phyloP scores from a whole-genome alignment of 2,329 filamentous ascomycete species.

The Colletotrichum gloeosporioides region DNA sequence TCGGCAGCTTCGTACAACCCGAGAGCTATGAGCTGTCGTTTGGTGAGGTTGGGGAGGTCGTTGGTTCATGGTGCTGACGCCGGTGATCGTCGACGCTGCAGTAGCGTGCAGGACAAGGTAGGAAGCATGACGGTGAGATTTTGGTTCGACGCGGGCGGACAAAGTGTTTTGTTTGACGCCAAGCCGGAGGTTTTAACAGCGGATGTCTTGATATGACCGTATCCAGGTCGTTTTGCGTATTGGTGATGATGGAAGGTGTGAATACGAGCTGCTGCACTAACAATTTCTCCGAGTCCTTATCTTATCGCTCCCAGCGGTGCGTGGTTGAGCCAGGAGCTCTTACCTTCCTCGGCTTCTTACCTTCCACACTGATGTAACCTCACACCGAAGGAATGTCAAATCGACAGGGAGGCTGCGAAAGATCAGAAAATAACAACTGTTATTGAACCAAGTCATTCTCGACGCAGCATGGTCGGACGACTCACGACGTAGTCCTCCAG shows the following conservation, averaged over 20 bases:
- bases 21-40: not conserved
- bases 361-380: not conserved
- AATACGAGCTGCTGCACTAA: not conserved
- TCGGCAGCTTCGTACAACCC: not conserved
- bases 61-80: not conserved
- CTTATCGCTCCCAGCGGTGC: not conserved
- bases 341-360: not conserved
- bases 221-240: not conserved
- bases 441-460: not conserved
- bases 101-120: not conserved
- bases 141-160: not conserved
- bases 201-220: not conserved
- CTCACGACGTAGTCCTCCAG: rapidly evolving
- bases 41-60: not conserved
- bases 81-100: not conserved
- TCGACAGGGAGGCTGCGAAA: not conserved
- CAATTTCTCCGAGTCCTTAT: not conserved
- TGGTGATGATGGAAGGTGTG: not conserved
- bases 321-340: not conserved
- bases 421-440: not conserved
- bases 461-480: not conserved
- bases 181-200: not conserved
- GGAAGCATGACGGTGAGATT: not conserved
- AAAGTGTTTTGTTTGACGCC: not conserved
- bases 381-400: rapidly evolving